phyloP scores from a whole-genome alignment of 139 green algal species.

The Coelastrella sp. region DNA sequence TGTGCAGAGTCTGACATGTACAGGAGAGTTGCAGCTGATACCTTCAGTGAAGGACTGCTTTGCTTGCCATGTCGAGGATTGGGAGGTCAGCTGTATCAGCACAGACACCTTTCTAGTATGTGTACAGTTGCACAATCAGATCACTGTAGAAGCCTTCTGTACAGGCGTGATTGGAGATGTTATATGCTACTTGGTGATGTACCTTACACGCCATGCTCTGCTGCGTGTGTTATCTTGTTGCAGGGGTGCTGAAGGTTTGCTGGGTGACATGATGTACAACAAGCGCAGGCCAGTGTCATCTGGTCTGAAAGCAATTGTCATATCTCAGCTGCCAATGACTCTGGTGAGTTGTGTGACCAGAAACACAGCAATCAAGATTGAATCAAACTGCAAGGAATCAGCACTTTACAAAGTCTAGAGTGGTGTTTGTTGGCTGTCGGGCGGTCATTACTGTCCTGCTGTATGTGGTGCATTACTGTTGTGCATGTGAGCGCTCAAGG shows the following conservation, averaged over 20 bases:
- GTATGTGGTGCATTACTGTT: not conserved
- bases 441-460: not conserved
- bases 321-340: conserved; percentile 29
- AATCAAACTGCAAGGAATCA: not conserved
- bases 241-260: conserved; percentile 39
- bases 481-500: not conserved
- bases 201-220: not conserved
- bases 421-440: not conserved
- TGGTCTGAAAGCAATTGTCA: conserved; percentile 33
- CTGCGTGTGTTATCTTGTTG: not conserved
- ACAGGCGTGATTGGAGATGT: not conserved
- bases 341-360: not conserved
- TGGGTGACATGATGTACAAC: not conserved
- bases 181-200: not conserved
- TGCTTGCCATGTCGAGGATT: no score
- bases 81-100: no score
- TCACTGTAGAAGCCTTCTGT: no score
- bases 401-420: not conserved
- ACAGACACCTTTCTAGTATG: no score
- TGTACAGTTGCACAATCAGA: no score
- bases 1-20: no score
- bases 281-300: not conserved
- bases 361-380: not conserved
- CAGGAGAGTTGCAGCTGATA: no score
- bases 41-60: no score